Conservation (phyloP, 345 rosid genomes). For the Cochlearia excelsa region DNA sequence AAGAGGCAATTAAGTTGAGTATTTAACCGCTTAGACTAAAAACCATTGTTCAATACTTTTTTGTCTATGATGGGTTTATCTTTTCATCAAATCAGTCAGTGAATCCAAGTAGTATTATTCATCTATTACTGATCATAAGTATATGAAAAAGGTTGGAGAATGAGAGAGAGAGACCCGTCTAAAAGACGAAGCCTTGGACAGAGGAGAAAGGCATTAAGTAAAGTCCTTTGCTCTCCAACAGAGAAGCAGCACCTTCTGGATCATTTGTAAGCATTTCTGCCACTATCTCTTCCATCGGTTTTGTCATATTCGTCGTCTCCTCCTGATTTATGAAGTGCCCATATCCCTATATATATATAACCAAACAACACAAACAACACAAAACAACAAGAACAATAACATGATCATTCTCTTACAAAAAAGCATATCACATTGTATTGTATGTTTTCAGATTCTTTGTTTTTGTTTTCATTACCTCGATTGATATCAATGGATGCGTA, state of each 20-base stretch:
- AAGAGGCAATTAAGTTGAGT: too few species aligned
- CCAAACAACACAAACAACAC: background rate
- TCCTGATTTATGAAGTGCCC: slow-evolving; percentile 46
- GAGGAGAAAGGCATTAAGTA: slow-evolving; percentile 43
- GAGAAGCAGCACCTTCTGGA: slow-evolving; percentile 40
- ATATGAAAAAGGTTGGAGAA: too few species aligned
- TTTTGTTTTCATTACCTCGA: slow-evolving; percentile 40
- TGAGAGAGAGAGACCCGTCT: too few species aligned
- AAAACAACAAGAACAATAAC: slow-evolving; percentile 15
- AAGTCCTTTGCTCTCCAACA: slow-evolving; percentile 54
- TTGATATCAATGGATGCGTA: slow-evolving; percentile 40
- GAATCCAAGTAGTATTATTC: too few species aligned
- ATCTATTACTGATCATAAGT: too few species aligned
- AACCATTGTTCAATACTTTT: too few species aligned
- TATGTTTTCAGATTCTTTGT: background rate
- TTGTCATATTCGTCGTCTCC: slow-evolving; percentile 32
- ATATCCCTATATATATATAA: slow-evolving; percentile 37
- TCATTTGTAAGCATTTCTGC: slow-evolving; percentile 43
- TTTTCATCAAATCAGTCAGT: too few species aligned
- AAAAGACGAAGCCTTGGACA: slow-evolving; percentile 25
- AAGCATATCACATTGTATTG: background rate
- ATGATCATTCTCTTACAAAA: background rate
- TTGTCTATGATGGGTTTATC: too few species aligned
- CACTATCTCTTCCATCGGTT: slow-evolving; percentile 50
- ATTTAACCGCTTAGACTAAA: too few species aligned